A percentile compares a stretch with the other conserved stretches of the same genome.
These are phyloP conservation scores for Scedosporium minutisporum DNA, from an alignment of 2,329 filamentous ascomycete genomes.

Conservation along the genomic window DNA sequence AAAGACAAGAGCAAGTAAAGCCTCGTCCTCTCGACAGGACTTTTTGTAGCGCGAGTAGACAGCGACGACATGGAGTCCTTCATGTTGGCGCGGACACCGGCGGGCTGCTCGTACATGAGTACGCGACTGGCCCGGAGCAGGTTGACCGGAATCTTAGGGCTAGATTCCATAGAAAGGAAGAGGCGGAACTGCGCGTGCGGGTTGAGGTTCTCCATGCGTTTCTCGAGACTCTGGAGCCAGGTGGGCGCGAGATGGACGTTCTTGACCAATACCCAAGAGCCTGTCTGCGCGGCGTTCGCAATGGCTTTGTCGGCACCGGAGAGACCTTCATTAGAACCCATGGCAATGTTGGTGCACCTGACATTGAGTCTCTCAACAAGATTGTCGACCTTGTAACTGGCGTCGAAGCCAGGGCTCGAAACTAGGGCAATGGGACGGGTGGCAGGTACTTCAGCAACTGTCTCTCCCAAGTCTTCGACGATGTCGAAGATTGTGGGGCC, in stretches of 20 bases:
- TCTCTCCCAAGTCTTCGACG: conserved; percentile 75
- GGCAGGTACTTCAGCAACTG: conserved; percentile 74
- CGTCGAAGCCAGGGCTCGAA: conserved; percentile 93
- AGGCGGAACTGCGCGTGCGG: conserved; percentile 87
- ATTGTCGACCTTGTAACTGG: conserved; percentile 96
- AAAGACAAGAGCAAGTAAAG: conserved; percentile 89
- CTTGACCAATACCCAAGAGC: conserved; percentile 96
- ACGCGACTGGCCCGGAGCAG: conserved; percentile 86
- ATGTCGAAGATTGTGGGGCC: conserved; percentile 73
- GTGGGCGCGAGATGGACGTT: conserved; percentile 94
- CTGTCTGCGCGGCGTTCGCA: conserved; percentile 79
- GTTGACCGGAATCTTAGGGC: conserved; percentile 93
- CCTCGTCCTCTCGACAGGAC: conserved; percentile 81
- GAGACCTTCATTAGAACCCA: conserved; percentile 94
- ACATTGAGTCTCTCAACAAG: conserved; percentile 77
- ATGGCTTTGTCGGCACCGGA: conserved; percentile 93
- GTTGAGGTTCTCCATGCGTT: conserved; percentile 90
- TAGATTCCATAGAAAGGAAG: conserved; percentile 97
- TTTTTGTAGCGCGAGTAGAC: conserved; percentile 63
- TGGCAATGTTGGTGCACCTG: conserved; percentile 91
- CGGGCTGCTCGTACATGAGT: conserved; percentile 96
- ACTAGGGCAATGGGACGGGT: conserved; percentile 82
- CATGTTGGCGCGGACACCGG: conserved; percentile 95
- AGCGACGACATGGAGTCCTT: conserved; percentile 88
- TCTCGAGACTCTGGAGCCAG: conserved; percentile 95